Base-by-base conservation (phyloP, 306 rosid species). In the Castanea sativa region DNA sequence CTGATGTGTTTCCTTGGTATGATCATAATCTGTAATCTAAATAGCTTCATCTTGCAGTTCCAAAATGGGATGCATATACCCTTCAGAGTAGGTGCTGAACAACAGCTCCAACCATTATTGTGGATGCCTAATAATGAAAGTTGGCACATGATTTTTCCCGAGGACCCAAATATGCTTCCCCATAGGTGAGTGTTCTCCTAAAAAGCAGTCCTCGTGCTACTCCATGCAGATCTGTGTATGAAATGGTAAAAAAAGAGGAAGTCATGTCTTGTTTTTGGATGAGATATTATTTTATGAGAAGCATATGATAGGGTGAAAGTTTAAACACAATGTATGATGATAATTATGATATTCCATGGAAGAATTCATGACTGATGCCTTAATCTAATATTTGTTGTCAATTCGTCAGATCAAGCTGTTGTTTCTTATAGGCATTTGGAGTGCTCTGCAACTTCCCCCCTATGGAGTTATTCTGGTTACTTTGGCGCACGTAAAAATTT, bases 71-170 rank as follows among this genome's bases (percentile, higher is more conserved):
- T 92, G 82, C 85, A 86, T 74, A 74, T 89, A 64, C 92, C 98
- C 72, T 90, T 83, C 73, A 82, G 86, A 86, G 82, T 95, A 90
- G 84, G 84, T 79, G 45, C 82, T 68, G 90, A 89, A 45, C 99
- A 90, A 55, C 93, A 90, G 80, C 90, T 92, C 64, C 94, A 92
- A 78, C 87, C 94, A 65, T 68, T 90, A 1, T 81, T 95, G n/a
- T 89, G 96, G 94, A 83, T 91, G 77, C 84, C 90, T 35, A 88
- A 76, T 63, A 82, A 78, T 76, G 88, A 85, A 38, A 78, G 32
- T 63, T 91, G 78, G 69, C 90, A 86, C 43, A 81, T 85, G 14
- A 82, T 85, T 80, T 87, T 92, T 69, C 91, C 88, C 0, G 94
- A 91, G 35, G 97, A 92, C 68, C 80, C 93, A 35, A 85, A 69